Evolutionary conservation across 805 yeast species (phyloP).

Genomic region (Starmerella asiatica): DNA sequence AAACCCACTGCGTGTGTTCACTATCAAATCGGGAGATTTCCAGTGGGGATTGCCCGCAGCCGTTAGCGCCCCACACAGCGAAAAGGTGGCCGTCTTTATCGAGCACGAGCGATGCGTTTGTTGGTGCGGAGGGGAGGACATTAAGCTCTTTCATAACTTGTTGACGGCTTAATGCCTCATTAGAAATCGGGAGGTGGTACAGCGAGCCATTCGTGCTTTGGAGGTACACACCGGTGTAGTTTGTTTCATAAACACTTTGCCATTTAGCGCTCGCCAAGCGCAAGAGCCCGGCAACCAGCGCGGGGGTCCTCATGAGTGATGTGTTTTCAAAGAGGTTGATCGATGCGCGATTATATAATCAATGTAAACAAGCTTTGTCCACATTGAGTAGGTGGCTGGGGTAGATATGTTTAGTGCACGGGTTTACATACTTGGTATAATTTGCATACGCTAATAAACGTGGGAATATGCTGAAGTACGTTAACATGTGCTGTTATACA

Average conservation of each 20-base stretch:
- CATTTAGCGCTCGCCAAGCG: slow-evolving; percentile 5
- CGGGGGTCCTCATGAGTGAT: neutral
- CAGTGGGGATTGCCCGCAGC: slow-evolving; percentile 20
- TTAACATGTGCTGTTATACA: too few species aligned
- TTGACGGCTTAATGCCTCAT: neutral
- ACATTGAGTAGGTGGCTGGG: too few species aligned
- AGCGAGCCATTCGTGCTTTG: slow-evolving; percentile 18
- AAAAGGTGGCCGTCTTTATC: slow-evolving; percentile 18
- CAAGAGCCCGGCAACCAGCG: neutral
- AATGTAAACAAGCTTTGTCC: slow-evolving; percentile 5
- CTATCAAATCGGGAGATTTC: slow-evolving; percentile 19
- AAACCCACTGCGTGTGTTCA: slow-evolving; percentile 17
- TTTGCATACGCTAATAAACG: too few species aligned
- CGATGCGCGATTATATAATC: slow-evolving; percentile 4
- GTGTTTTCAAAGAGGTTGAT: neutral
- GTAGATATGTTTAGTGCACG: too few species aligned
- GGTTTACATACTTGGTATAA: too few species aligned
- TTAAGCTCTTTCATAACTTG: slow-evolving; percentile 9
- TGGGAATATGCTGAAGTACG: too few species aligned
- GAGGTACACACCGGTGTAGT: slow-evolving; percentile 16
- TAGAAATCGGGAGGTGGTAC: slow-evolving; percentile 9
- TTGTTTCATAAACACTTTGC: slow-evolving; percentile 20
- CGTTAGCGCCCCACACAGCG: slow-evolving; percentile 22
- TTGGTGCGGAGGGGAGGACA: slow-evolving; percentile 22
- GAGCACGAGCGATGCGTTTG: slow-evolving; percentile 22